Evolutionary conservation across 345 rosid species (phyloP).

Genomic region (Pistacia vera): DNA sequence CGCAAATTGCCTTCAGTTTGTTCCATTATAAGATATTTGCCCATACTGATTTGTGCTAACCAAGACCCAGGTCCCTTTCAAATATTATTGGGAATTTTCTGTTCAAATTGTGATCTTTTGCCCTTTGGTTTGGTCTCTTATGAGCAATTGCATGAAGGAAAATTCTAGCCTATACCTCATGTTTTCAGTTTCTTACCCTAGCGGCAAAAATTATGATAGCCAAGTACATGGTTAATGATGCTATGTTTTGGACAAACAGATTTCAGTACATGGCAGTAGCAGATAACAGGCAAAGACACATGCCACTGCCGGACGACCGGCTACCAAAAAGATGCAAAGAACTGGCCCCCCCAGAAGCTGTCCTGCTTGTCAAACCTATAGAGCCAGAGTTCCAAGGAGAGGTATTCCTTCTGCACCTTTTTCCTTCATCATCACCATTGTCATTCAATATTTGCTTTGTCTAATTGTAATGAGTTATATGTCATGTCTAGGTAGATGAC

Average conservation of each 20-base stretch:
- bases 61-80: not conserved
- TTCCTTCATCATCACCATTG: not conserved
- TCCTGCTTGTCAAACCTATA: conserved; percentile 69
- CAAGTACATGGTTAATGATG: not conserved
- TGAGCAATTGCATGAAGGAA: not conserved
- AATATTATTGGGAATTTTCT: not conserved
- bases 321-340: conserved; percentile 47
- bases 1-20: not conserved
- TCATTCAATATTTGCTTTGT: not conserved
- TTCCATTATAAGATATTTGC: not conserved
- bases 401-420: conserved; percentile 31
- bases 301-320: conserved; percentile 89
- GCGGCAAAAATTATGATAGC: not conserved
- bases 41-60: not conserved
- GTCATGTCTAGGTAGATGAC: conserved; percentile 69
- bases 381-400: conserved; percentile 84
- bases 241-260: conserved; percentile 32
- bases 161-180: not conserved
- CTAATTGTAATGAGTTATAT: not conserved
- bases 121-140: not conserved
- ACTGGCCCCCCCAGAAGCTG: conserved; percentile 80
- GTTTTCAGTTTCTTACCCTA: not conserved
- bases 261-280: conserved; percentile 75
- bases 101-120: not conserved
- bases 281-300: conserved; percentile 66